These are phyloP conservation scores for Aeminium ludgeri DNA, from an alignment of 495 filamentous ascomycete genomes.

Conservation along the genomic window DNA sequence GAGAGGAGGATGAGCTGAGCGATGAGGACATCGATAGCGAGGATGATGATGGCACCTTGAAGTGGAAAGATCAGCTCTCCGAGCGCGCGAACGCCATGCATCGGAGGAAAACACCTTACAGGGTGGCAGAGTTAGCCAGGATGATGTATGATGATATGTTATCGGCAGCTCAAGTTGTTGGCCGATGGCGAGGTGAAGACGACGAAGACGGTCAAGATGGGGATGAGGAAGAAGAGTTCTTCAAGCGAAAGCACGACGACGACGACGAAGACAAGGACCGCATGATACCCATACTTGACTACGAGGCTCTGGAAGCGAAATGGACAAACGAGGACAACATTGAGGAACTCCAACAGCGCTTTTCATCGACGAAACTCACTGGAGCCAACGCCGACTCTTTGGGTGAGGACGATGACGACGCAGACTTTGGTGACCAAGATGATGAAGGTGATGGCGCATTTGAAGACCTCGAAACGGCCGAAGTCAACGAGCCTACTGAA, in stretches of 20 bases:
- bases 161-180: conserved; percentile 54
- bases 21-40: conserved; percentile 43
- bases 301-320: conserved; percentile 62
- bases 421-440: conserved; percentile 27
- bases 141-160: conserved; percentile 78
- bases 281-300: conserved; percentile 60
- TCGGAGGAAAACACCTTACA: conserved; percentile 47
- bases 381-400: conserved; percentile 14
- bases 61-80: conserved; percentile 77
- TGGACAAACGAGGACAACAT: conserved; percentile 68
- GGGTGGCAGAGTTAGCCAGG: conserved; percentile 61
- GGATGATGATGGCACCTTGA: conserved; percentile 45
- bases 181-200: conserved; percentile 58
- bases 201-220: conserved; percentile 30
- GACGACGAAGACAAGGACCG: conserved; percentile 57
- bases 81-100: conserved; percentile 59
- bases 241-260: conserved; percentile 61
- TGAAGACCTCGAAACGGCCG: conserved; percentile 73
- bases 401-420: conserved; percentile 26
- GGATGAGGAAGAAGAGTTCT: conserved; percentile 54
- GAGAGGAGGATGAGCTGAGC: conserved; percentile 36
- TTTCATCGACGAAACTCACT: conserved; percentile 44
- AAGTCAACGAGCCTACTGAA: conserved; percentile 29
- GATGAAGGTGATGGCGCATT: conserved; percentile 75
- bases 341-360: conserved; percentile 53